Conservation (phyloP, 2,329 filamentous ascomycete genomes). For the Aspergillus fumigatus region DNA sequence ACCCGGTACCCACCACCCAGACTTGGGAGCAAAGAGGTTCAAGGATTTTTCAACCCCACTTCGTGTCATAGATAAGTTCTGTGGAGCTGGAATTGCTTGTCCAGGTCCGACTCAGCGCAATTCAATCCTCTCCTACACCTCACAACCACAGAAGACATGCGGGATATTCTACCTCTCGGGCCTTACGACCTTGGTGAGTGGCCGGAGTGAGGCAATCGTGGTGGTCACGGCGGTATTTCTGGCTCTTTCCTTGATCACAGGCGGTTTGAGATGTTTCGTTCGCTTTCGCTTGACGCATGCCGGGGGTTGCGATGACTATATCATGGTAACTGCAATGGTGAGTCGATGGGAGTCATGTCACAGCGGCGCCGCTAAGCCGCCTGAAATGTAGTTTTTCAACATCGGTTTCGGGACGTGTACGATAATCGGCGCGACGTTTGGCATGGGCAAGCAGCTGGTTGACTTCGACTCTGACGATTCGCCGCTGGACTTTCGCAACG, state of each 20-base stretch:
- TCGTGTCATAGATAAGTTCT: background rate
- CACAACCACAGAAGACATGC: background rate
- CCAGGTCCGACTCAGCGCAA: background rate
- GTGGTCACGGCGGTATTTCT: constrained; percentile 17
- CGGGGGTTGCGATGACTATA: constrained; percentile 27
- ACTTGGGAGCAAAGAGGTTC: background rate
- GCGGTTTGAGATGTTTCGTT: constrained; percentile 24
- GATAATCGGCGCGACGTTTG: constrained; percentile 22
- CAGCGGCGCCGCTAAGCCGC: too few relatives aligned
- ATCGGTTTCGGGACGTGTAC: constrained; percentile 21
- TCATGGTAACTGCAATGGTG: constrained; percentile 25
- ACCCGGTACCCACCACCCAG: background rate
- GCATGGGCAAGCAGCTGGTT: constrained; percentile 22
- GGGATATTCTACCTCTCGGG: background rate
- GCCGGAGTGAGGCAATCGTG: background rate
- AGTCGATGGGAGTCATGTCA: too few relatives aligned
- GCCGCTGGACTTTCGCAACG: constrained; percentile 5
- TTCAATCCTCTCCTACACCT: background rate
- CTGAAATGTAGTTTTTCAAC: constrained; percentile 11
- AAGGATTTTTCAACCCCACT: too few relatives aligned
- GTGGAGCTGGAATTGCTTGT: background rate
- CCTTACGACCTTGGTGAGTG: background rate
- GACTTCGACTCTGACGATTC: constrained; percentile 20
- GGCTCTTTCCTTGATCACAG: constrained; percentile 15
- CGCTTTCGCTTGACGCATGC: constrained; percentile 21